Evolutionary conservation across 495 filamentous ascomycete genomes (phyloP), one percentile per base, ranked within the genome.

Genomic region (Elasticomyces elasticus): DNA sequence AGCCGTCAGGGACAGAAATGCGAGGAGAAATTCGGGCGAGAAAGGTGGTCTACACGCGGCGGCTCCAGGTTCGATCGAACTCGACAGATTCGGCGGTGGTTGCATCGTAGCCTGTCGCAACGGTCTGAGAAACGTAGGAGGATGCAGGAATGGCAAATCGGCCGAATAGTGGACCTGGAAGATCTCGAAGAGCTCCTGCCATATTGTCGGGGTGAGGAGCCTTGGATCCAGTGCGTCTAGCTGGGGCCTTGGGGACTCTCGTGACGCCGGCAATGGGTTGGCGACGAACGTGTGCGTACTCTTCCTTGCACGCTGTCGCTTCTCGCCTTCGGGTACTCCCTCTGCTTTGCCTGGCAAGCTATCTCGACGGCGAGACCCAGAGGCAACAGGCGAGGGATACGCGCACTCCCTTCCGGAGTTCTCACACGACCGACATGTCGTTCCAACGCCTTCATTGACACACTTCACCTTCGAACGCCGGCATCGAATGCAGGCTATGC

Each of bases 101-200:
- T 71, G 67, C 42, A 69, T 55, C 1, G 67, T 71, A 9, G 74
- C 63, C 46, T 76, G 72, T 31, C 74, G 71, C 24, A 76, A 69
- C 63, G 84, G 83, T 48, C 72, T 71, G 55, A 79, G 71, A 61
- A 94, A 84, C 0, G 84, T 87, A 1, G 85, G 82, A 13, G 85
- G 75, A 61, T 92, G 86, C 17, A 94, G 72, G 64, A 94, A 94
- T 2, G 88, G 86, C 44, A 94, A 74, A 45, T 90, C 81, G 0
- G 87, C 83, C 0, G 85, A 84, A 64, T 84, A 91, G 66, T 94
- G 86, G 15, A 86, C 73, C 68, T 89, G 82, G 66, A 87, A 94
- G 44, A 87, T 78, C 56, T 89, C 85, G 59, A 87, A 85, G 56
- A 75, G 60, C 55, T 73, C 63, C 20, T 56, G 63, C 69, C 71